Evolutionary conservation across 73 alveolate species (phyloP), one percentile per base, ranked within the genome.

Genomic region (Symbiodinium pilosum): DNA sequence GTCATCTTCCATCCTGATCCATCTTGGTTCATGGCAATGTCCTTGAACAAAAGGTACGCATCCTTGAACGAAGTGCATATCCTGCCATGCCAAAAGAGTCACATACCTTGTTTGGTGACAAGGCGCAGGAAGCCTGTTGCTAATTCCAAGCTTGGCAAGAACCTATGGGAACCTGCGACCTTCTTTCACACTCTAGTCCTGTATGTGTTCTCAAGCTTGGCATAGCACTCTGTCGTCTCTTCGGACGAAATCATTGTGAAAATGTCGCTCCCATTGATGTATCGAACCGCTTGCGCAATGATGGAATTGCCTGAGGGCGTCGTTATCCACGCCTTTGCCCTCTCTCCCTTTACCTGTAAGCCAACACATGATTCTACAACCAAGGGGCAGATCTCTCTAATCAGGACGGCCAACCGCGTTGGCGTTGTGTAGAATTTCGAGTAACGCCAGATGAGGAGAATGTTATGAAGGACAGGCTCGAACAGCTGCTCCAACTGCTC

Each of bases 141-240:
- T n/a, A n/a, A n/a, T n/a, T n/a, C n/a, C n/a, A n/a, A n/a, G n/a
- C n/a, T n/a, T n/a, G n/a, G n/a, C n/a, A n/a, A n/a, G n/a, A n/a
- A n/a, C n/a, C 42, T 20, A 14, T 21, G 86, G 16, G 42, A 20
- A 16, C 42, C 30, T 77, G 87, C n/a, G 9, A 18, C 54, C 16
- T 36, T 5, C 5, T 14, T 52, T 9, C 54, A 77, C 52, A n/a
- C 30, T 14, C n/a, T n/a, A n/a, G 20, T 64, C 81, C 81, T 64
- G 83, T 18, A 84, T 47, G 89, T 84, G 71, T 91, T 99, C 83
- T 99, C 91, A 41, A 99, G 99, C 89, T 99, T 99, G 95, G 99
- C 99, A 85, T 99, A 99, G 93, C 99, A 99, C 94, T 99, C 99
- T 84, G 99, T 99, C 34, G 99, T 99, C 99, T 99, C 99, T 85